Conservation (phyloP, 345 rosid species). For the Crucihimalaya himalaica region DNA sequence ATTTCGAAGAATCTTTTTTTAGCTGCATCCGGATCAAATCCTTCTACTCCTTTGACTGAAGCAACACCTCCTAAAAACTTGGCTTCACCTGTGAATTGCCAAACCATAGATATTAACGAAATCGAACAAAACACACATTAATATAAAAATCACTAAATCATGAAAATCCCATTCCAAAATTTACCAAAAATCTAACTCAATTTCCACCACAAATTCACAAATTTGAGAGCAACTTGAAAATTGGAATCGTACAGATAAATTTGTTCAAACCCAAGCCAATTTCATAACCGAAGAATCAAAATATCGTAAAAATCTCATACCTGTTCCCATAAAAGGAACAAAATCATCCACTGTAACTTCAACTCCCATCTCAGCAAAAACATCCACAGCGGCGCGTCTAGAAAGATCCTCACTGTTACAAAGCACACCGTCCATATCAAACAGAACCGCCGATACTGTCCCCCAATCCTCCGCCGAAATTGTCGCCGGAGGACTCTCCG, state of each 20-base stretch:
- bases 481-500: constrained; percentile 34
- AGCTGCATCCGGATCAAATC: constrained; percentile 63
- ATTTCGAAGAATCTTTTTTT: constrained; percentile 91
- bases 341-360: constrained; percentile 80
- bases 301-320: constrained; percentile 34
- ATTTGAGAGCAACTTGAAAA: neutral
- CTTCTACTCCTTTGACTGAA: constrained; percentile 73
- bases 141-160: neutral
- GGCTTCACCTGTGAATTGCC: constrained; percentile 67
- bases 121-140: neutral
- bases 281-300: neutral
- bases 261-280: neutral
- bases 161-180: neutral
- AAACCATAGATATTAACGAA: neutral
- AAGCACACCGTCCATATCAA: constrained; percentile 95
- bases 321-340: constrained; percentile 89
- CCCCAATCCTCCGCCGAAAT: constrained; percentile 49
- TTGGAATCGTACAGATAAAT: neutral
- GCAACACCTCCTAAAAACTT: constrained; percentile 93
- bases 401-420: constrained; percentile 87
- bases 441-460: constrained; percentile 84
- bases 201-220: neutral
- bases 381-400: constrained; percentile 86
- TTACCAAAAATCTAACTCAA: neutral
- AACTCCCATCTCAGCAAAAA: constrained; percentile 88